These are phyloP conservation scores for Saccharomyces pastorianus DNA, from an alignment of 1,139 yeast species.

Conservation along the genomic window DNA sequence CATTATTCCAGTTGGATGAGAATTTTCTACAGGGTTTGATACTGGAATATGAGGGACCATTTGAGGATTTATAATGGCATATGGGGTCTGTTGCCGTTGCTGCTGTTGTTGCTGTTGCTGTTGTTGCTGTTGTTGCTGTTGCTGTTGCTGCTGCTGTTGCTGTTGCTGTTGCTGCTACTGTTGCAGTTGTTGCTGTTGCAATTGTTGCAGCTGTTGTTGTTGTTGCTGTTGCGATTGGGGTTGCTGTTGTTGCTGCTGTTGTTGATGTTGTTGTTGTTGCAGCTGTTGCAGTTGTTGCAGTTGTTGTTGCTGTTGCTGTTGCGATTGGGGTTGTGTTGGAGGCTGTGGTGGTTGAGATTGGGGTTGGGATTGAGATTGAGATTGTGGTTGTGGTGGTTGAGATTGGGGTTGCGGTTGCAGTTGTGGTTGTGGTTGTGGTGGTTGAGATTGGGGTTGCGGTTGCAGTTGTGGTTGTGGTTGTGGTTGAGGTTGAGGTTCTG, in stretches of 20 bases:
- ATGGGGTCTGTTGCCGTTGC: constrained; percentile 6
- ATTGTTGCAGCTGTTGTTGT: too few species aligned
- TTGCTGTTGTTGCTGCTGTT: constrained; percentile 1
- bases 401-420: constrained; percentile 5
- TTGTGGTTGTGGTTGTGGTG: neutral
- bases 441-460: constrained; percentile 4
- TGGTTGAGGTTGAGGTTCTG: neutral
- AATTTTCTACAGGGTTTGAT: neutral
- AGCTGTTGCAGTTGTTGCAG: constrained; percentile 6
- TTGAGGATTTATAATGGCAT: neutral
- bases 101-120: constrained; percentile 10
- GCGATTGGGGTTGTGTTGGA: too few species aligned
- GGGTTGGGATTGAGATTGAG: too few species aligned
- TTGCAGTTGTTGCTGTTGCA: too few species aligned
- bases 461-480: neutral
- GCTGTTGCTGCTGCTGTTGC: constrained; percentile 8
- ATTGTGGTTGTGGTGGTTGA: too few species aligned
- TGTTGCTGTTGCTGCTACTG: neutral
- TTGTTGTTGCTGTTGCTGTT: constrained; percentile 5
- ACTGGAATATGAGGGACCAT: neutral
- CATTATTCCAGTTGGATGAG: neutral
- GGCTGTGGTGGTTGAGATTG: too few species aligned
- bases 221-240: too few species aligned
- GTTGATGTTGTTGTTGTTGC: constrained; percentile 2
- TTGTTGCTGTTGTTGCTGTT: constrained; percentile 8